Base-by-base conservation (phyloP, 805 yeast genomes). In the Candida krabiensis region DNA sequence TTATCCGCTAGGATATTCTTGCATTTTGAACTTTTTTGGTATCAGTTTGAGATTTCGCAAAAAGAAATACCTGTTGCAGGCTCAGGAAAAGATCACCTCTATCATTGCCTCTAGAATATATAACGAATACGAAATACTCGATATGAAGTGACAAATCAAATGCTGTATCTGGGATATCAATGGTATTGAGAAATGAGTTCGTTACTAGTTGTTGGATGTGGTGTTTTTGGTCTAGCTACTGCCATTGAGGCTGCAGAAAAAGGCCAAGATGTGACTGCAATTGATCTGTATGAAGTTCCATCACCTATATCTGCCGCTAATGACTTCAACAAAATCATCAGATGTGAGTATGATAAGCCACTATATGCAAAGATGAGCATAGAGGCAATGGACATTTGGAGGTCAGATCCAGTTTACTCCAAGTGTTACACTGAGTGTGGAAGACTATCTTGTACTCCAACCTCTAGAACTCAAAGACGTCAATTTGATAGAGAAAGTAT, bases 191-290 rank as follows among this genome's bases (percentile, higher is more conserved):
- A 11, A 21, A 21, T 21, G 24, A 21, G 9, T 8, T 8, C 9
- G 7, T 21, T 21, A 21, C 15, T 44, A 13, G 34, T 52, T 7
- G 45, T 60, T 4, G 66, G 66, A 2, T 56, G 61, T 41, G 66
- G 66, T 9, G 63, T 59, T 2, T 60, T 55, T 49, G 67, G 67
- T 9, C 47, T 61, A 11, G 58, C 63, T 7, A 54, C 64, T 1
- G 56, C 60, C 4, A 35, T 57, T 13, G 57, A 60, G 19, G 40
- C 58, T 9, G 44, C 55, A 3, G 33, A 36, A 18, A 30, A 35
- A 13, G 49, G 45, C 7, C 22, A 50, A 40, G 18, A 40, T 43
- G 28, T 53, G 11, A 13, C 43, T 12, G 49, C 43, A 11, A 29
- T 55, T 9, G 60, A 55, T 50, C 53, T 54, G 7, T 48, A 48